Conservation (phyloP, 2,329 filamentous ascomycete species). For the Diaporthe amygdali region DNA sequence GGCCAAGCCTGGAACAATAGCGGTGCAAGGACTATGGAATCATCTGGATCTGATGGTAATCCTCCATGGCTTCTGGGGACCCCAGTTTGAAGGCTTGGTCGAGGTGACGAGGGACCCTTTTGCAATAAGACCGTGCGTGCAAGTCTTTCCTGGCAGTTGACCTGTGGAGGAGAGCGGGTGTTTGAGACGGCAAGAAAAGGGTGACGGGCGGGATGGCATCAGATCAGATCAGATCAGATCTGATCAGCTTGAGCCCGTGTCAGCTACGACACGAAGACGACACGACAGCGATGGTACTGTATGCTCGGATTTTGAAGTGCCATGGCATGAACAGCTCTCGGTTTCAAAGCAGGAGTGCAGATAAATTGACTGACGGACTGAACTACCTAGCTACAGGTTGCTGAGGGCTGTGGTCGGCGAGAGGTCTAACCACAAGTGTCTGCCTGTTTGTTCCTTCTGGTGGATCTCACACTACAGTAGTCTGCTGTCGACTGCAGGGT, state of each 20-base stretch:
- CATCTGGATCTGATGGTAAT: not conserved
- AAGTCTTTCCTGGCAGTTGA: not conserved
- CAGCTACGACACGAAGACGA: not conserved
- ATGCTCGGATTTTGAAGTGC: not conserved
- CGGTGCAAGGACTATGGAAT: not conserved
- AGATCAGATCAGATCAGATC: conserved; percentile 9
- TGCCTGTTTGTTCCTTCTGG: conserved; percentile 1
- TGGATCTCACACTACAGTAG: not conserved
- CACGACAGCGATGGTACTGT: not conserved
- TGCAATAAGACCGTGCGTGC: not conserved
- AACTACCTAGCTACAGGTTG: too few relatives aligned
- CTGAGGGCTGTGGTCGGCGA: not conserved
- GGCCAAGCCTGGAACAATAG: not conserved
- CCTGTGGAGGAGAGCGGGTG: not conserved
- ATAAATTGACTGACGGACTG: not conserved
- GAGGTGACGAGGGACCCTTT: not conserved
- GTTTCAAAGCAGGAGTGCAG: conserved; percentile 11
- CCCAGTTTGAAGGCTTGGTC: not conserved
- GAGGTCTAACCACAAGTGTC: conserved; percentile 12
- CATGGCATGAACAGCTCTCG: conserved; percentile 3
- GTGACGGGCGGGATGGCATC: not conserved
- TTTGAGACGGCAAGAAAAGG: not conserved
- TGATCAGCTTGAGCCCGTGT: not conserved
- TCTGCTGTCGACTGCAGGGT: not conserved
- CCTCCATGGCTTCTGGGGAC: not conserved